Percentiles rank a stretch among this genome's conserved stretches.
Conservation (phyloP, 805 yeast genomes). For the Clavispora carvajalis region DNA sequence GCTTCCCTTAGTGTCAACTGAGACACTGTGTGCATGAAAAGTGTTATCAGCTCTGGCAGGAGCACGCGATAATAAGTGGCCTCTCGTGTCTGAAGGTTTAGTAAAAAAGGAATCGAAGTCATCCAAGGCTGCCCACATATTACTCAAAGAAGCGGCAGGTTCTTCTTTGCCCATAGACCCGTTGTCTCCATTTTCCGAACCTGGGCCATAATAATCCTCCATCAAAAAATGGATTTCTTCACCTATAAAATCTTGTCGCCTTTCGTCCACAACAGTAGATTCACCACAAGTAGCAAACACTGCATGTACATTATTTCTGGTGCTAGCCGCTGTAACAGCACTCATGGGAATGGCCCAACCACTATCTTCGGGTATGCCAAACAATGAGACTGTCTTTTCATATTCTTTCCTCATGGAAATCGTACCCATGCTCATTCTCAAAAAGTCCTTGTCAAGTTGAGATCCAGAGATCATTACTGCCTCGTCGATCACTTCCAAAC, state of each 20-base stretch:
- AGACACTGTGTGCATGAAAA: slow-evolving; percentile 44
- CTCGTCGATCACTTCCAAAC: slow-evolving; percentile 85
- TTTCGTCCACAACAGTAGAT: slow-evolving; percentile 24
- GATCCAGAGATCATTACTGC: slow-evolving; percentile 83
- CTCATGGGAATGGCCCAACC: slow-evolving; percentile 99
- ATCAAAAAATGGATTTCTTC: slow-evolving; percentile 50
- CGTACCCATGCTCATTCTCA: slow-evolving; percentile 88
- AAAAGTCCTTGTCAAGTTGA: slow-evolving; percentile 82
- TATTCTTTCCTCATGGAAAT: slow-evolving; percentile 71
- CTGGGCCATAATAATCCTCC: slow-evolving; percentile 49
- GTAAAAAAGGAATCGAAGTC: slow-evolving; percentile 86
- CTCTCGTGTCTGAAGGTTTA: slow-evolving; percentile 39
- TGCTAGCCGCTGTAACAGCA: slow-evolving; percentile 78
- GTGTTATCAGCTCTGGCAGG: background rate
- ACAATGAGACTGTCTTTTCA: slow-evolving; percentile 81
- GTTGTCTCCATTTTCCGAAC: slow-evolving; percentile 37
- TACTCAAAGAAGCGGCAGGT: slow-evolving; percentile 71
- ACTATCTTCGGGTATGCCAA: slow-evolving; percentile 90
- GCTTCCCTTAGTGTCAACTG: slow-evolving; percentile 58
- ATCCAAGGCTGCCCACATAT: slow-evolving; percentile 90
- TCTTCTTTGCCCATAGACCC: slow-evolving; percentile 50
- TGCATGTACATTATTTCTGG: slow-evolving; percentile 91
- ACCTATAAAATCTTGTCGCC: slow-evolving; percentile 17
- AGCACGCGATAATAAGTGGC: slow-evolving; percentile 7
- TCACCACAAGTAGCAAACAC: slow-evolving; percentile 81